phyloP scores from a whole-genome alignment of 2,329 filamentous ascomycete genomes.

The Tolypocladium album region DNA sequence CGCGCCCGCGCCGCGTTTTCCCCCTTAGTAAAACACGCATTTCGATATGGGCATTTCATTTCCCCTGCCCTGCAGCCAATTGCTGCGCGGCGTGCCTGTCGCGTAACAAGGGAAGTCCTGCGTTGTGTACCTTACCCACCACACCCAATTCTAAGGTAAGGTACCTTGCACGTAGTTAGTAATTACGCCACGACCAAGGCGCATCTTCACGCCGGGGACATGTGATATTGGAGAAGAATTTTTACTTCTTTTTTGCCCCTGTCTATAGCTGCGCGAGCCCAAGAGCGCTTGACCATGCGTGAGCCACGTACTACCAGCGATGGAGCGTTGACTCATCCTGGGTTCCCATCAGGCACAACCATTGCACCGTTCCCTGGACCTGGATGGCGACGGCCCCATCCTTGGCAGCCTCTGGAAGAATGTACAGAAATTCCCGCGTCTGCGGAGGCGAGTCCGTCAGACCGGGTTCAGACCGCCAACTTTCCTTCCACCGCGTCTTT shows the following conservation, averaged over 20 bases:
- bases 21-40: neutral
- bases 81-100: neutral
- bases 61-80: neutral
- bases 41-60: neutral
- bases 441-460: neutral
- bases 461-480: neutral
- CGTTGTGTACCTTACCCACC: neutral
- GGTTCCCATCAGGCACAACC: neutral
- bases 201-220: neutral
- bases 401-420: constrained; percentile 10
- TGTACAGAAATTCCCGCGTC: constrained; percentile 14
- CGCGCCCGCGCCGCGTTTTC: neutral
- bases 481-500: neutral
- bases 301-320: neutral
- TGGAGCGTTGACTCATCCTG: neutral
- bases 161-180: too few relatives aligned
- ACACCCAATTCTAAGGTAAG: too few relatives aligned
- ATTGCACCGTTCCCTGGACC: neutral
- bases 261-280: constrained; percentile 15
- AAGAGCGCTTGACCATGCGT: constrained; percentile 5
- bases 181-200: neutral
- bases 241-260: constrained; percentile 27
- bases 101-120: neutral
- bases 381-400: constrained; percentile 3
- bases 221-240: constrained; percentile 8